phyloP scores from a whole-genome alignment of 2,329 filamentous ascomycete genomes.

The Hyphodiscus sp. region DNA sequence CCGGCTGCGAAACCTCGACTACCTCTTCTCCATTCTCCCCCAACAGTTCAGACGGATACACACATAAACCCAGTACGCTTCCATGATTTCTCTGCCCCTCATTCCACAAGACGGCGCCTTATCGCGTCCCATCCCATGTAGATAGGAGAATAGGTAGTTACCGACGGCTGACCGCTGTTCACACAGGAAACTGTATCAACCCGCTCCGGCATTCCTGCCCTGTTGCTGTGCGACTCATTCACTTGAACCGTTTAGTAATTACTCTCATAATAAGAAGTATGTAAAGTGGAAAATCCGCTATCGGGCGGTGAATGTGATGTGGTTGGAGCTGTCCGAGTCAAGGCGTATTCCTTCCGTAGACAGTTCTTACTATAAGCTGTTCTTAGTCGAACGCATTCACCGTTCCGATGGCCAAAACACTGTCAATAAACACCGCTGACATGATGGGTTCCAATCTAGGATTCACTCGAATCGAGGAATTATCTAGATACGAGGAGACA shows the following conservation, averaged over 20 bases:
- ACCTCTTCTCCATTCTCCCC: neutral
- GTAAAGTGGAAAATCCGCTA: neutral
- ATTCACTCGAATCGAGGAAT: slow-evolving; percentile 12
- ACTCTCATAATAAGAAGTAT: neutral
- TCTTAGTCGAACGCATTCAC: neutral
- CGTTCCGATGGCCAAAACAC: slow-evolving; percentile 17
- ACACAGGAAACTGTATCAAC: slow-evolving; percentile 2
- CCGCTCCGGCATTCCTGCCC: slow-evolving; percentile 8
- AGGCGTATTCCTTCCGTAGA: neutral
- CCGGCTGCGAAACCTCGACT: neutral
- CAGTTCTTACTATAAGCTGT: neutral
- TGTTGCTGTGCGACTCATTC: slow-evolving; percentile 6
- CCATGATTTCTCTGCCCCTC: slow-evolving; percentile 4
- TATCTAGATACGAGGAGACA: slow-evolving; percentile 14
- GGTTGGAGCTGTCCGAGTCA: neutral
- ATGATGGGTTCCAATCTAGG: slow-evolving; percentile 12
- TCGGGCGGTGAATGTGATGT: neutral
- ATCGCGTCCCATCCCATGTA: slow-evolving; percentile 20
- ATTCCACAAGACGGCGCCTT: slow-evolving; percentile 13
- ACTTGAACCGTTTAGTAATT: neutral
- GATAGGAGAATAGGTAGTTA: slow-evolving; percentile 5
- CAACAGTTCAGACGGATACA: slow-evolving; percentile 2
- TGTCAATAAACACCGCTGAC: slow-evolving; percentile 22
- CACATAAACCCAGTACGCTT: slow-evolving; percentile 7
- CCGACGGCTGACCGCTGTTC: slow-evolving; percentile 10